Evolutionary conservation across 306 rosid genomes (phyloP).

Genomic region (Ochetophila trinervis): DNA sequence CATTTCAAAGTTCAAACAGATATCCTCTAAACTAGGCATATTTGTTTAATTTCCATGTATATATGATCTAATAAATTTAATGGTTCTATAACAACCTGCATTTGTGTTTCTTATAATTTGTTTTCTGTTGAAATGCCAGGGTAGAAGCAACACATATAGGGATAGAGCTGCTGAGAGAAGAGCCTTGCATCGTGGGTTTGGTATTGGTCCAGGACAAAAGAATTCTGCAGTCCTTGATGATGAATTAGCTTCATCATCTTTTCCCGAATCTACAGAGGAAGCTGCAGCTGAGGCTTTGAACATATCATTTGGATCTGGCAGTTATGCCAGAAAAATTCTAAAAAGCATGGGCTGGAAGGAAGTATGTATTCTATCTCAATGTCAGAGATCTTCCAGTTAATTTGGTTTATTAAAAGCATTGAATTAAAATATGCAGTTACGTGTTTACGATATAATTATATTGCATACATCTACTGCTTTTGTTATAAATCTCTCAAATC

Average conservation of each 20-base stretch:
- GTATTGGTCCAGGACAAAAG: slow-evolving; percentile 89
- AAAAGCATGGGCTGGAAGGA: slow-evolving; percentile 92
- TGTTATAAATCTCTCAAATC: no score
- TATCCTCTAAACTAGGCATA: background rate
- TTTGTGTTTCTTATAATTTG: slow-evolving; percentile 10
- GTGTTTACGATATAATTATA: no score
- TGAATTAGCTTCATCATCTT: slow-evolving; percentile 38
- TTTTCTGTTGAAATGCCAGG: slow-evolving; percentile 37
- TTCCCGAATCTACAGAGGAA: slow-evolving; percentile 36
- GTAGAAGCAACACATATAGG: slow-evolving; percentile 45
- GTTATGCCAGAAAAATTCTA: slow-evolving; percentile 67
- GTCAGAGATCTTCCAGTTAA: background rate
- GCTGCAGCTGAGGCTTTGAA: slow-evolving; percentile 69
- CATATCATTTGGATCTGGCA: slow-evolving; percentile 76
- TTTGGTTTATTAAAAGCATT: background rate
- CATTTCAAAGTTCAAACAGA: background rate
- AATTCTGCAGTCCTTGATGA: slow-evolving; percentile 18
- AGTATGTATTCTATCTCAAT: slow-evolving; percentile 41
- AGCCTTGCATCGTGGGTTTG: slow-evolving; percentile 70
- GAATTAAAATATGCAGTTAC: background rate
- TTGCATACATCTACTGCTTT: no score
- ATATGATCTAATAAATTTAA: background rate
- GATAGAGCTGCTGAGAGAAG: slow-evolving; percentile 94
- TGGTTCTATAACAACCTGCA: slow-evolving; percentile 5
- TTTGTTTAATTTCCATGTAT: background rate